Percentiles rank a stretch among this genome's conserved stretches.
These are phyloP conservation scores for Rubia occidens DNA, from an alignment of 305 asterid species.

Conservation along the genomic window DNA sequence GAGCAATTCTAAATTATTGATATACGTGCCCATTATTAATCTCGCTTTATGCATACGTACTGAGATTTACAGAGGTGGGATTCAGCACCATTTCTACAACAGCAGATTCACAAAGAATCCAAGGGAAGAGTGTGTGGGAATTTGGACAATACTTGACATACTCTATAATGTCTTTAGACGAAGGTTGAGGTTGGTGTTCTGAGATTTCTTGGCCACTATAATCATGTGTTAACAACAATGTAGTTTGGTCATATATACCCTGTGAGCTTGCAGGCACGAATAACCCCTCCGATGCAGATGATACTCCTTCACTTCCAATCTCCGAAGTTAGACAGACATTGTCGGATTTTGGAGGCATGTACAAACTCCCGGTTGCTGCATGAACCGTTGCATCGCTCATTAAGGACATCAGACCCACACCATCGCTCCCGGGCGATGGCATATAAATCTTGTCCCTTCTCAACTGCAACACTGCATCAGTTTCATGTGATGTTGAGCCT, in stretches of 20 bases:
- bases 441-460: constrained; percentile 15
- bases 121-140: background rate
- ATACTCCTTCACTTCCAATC: constrained; percentile 12
- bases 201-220: constrained; percentile 12
- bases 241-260: constrained; percentile 14
- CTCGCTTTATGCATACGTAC: background rate
- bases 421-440: constrained; percentile 12
- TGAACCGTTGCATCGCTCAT: constrained; percentile 11
- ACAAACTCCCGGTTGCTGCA: constrained; percentile 13
- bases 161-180: constrained; percentile 5
- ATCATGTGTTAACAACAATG: constrained; percentile 14
- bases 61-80: constrained; percentile 2
- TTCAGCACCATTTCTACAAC: background rate
- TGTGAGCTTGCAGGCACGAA: constrained; percentile 25
- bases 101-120: background rate
- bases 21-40: no score
- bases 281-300: constrained; percentile 19
- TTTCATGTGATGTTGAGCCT: constrained; percentile 13
- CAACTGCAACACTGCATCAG: constrained; percentile 10
- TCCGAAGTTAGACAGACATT: constrained; percentile 12
- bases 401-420: constrained; percentile 12
- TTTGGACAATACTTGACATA: background rate
- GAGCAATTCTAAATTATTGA: background rate
- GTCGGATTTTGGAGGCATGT: constrained; percentile 17
- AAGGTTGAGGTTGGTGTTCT: constrained; percentile 2